A percentile compares a stretch with the other conserved stretches of the same genome.
Evolutionary conservation across 2,329 filamentous ascomycete species (phyloP).

Genomic region (Apiospora hydei): DNA sequence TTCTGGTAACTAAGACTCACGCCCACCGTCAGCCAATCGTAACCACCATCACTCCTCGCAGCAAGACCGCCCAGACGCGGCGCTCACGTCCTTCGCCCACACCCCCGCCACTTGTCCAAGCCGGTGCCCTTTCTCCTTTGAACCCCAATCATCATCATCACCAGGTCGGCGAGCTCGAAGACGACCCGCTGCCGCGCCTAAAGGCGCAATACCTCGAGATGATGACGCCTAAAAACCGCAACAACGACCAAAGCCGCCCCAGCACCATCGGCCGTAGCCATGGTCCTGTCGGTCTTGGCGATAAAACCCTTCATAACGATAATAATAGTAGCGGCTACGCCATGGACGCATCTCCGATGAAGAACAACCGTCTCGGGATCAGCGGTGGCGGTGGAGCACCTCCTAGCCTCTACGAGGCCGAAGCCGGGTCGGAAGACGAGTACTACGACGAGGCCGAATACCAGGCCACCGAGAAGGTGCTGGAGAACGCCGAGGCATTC

Average conservation of each 20-base stretch:
- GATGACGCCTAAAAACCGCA: neutral
- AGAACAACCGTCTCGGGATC: neutral
- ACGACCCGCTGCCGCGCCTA: conserved; percentile 6
- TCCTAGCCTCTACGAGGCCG: neutral
- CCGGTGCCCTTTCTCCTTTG: neutral
- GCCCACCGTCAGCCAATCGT: neutral
- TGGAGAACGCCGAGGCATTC: neutral
- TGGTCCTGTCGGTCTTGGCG: neutral
- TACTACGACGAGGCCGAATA: neutral
- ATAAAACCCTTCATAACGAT: neutral
- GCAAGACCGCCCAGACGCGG: neutral
- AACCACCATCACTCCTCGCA: neutral
- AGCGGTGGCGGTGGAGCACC: neutral
- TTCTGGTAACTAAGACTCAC: neutral
- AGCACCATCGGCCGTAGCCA: neutral
- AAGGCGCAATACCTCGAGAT: neutral
- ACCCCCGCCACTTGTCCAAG: neutral
- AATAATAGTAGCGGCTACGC: neutral
- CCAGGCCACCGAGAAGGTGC: neutral
- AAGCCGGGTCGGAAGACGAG: neutral
- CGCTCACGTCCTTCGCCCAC: neutral
- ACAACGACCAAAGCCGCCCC: neutral
- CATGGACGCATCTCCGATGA: neutral
- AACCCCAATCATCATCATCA: neutral
- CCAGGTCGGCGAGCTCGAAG: neutral